A percentile compares a stretch with the other conserved stretches of the same genome.
Conservation (phyloP, 495 filamentous ascomycete genomes). For the Diplogelasinospora grovesii region DNA sequence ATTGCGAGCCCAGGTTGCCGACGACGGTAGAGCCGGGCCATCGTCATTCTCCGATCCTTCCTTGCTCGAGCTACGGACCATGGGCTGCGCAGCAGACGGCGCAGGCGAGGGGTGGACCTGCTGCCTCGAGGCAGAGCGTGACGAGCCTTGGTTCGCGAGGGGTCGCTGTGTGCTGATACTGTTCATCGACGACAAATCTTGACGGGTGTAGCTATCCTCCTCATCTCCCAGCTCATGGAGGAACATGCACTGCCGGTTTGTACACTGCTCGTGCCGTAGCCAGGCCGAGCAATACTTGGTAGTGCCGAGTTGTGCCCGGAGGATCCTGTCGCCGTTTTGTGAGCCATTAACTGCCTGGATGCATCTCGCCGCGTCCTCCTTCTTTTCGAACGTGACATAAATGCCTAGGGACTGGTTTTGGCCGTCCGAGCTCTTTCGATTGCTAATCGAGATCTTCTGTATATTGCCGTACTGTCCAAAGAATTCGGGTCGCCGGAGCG, state of each 20-base stretch:
- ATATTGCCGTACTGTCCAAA: conserved; percentile 99
- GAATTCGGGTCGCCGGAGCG: conserved; percentile 79
- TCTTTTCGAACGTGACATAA: conserved; percentile 90
- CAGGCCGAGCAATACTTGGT: conserved; percentile 99
- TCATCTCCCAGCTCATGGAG: conserved; percentile 95
- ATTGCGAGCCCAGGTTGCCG: conserved; percentile 90
- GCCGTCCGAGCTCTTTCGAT: conserved; percentile 69
- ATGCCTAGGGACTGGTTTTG: conserved; percentile 79
- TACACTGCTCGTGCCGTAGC: conserved; percentile 84
- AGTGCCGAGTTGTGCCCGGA: conserved; percentile 92
- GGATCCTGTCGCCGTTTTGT: conserved; percentile 75
- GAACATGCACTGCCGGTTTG: conserved; percentile 94
- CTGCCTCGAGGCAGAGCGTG: conserved; percentile 45
- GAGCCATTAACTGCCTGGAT: conserved; percentile 90
- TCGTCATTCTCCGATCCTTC: conserved; percentile 69
- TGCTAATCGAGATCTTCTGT: conserved; percentile 97
- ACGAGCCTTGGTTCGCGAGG: conserved; percentile 35
- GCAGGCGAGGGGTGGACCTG: conserved; percentile 45
- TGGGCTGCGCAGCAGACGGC: conserved; percentile 57
- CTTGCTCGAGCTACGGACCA: conserved; percentile 67
- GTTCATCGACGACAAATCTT: conserved; percentile 95
- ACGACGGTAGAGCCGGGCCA: conserved; percentile 80
- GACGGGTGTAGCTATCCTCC: conserved; percentile 90
- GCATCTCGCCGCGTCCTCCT: conserved; percentile 79
- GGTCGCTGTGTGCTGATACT: conserved; percentile 73